A percentile compares a stretch with the other conserved stretches of the same genome.
phyloP scores from a whole-genome alignment of 2,329 filamentous ascomycete species.

The Fusarium goolgardi region DNA sequence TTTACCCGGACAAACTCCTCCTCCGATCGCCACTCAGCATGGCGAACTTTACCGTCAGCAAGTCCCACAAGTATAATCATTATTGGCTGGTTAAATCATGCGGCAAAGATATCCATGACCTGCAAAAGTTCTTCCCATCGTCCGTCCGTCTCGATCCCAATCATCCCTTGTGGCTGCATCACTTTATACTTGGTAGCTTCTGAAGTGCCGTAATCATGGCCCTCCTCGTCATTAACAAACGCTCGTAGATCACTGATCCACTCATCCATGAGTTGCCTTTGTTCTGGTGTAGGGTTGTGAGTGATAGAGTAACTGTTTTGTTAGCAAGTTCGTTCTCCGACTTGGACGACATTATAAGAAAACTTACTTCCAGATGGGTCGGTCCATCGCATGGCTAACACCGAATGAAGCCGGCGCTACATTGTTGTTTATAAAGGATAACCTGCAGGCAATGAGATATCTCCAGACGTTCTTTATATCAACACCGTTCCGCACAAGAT shows the following conservation, averaged over 20 bases:
- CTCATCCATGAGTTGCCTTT: background rate
- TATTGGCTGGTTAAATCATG: background rate
- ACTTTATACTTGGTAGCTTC: slow-evolving; percentile 9
- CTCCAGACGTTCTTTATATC: slow-evolving; percentile 9
- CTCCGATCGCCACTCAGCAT: too few species aligned
- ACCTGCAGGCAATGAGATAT: slow-evolving; percentile 14
- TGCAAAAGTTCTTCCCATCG: slow-evolving; percentile 17
- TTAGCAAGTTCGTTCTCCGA: background rate
- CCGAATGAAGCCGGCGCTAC: slow-evolving; percentile 12
- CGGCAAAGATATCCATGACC: slow-evolving; percentile 17
- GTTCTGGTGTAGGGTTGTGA: background rate
- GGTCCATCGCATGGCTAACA: slow-evolving; percentile 22
- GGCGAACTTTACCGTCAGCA: too few species aligned
- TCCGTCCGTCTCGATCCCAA: background rate
- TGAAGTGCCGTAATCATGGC: background rate
- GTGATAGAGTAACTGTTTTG: slow-evolving; percentile 6
- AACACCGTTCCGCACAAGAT: slow-evolving; percentile 8
- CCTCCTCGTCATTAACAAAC: slow-evolving; percentile 7
- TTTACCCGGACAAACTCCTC: background rate
- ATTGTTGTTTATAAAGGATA: slow-evolving; percentile 1
- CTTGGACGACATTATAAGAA: fast-evolving
- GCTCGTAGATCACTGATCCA: slow-evolving; percentile 3
- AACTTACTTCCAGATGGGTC: slow-evolving; percentile 21
- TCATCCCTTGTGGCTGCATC: slow-evolving; percentile 8
- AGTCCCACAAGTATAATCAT: background rate